Evolutionary conservation across 306 rosid species (phyloP), one percentile per base, ranked within the genome.

Genomic region (Sechiopsis laciniata): DNA sequence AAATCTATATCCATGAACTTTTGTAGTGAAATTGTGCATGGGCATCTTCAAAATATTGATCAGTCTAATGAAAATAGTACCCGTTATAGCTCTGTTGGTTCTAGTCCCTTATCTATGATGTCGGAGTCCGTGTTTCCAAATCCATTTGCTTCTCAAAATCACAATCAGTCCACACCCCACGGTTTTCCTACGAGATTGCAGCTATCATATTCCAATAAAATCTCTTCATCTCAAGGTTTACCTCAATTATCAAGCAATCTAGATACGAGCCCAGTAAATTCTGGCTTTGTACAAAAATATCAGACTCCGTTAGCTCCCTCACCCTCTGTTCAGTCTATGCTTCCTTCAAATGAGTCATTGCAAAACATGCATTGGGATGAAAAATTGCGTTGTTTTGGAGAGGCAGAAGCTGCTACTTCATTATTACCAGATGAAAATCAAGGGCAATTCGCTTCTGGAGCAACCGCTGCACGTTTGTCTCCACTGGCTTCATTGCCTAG

Each of bases 11-110:
- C 24, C 64, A 62, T 55, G 72, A 73, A 76, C 55, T 51, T 37
- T 71, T 78, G 67, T 80, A 85, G 86, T 78, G 84, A 78, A 58
- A 78, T 82, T 76, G 72, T 82, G 76, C 76, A 80, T 74, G 80
- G 77, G 73, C 81, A 75, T 85, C 84, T 85, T 71, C 83, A 75
- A 64, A 85, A 80, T 80, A 81, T 76, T 62, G 80, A 80, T 35
- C 84, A 71, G 61, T 78, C 74, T 64, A 78, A 73, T 70, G 88
- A 80, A 20, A 80, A 78, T 60, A 40, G 69, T 37, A 35, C 73
- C 51, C 76, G 56, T 42, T 80, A 80, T 85, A 78, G 75, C 62
- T 8, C 81, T 57, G 37, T 65, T 52, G 75, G 78, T n/a, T 78
- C 75, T 73, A 73, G 61, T 72, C 76, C 85, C 10, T 65, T 75